phyloP scores from a whole-genome alignment of 495 filamentous ascomycete species.

The Pyronema omphalodes region DNA sequence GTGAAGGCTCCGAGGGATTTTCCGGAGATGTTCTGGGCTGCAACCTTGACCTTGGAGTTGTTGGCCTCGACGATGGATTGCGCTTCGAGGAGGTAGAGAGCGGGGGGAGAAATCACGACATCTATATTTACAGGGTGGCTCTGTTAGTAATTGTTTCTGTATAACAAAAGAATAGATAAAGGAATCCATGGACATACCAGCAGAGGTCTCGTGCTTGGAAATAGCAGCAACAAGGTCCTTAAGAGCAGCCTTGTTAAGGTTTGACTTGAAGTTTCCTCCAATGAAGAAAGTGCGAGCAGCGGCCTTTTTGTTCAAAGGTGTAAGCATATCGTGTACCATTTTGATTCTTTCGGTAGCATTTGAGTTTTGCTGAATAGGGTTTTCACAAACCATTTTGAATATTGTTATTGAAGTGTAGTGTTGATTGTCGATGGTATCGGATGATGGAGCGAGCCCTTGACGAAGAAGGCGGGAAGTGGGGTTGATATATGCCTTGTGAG shows the following conservation, averaged over 20 bases:
- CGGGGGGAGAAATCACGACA: constrained; percentile 81
- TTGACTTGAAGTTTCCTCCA: constrained; percentile 99
- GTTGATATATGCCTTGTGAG: too few species aligned
- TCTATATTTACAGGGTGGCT: constrained; percentile 42
- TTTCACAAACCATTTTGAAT: constrained; percentile 10
- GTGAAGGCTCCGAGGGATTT: constrained; percentile 95
- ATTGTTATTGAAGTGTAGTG: not conserved
- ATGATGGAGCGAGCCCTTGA: too few species aligned
- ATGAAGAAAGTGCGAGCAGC: constrained; percentile 80
- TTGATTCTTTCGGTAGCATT: constrained; percentile 30
- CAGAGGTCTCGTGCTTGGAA: not conserved
- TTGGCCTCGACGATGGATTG: constrained; percentile 44
- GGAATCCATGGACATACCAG: constrained; percentile 2
- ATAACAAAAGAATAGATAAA: constrained; percentile 10
- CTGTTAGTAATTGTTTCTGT: too few species aligned
- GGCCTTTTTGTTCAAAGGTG: constrained; percentile 23
- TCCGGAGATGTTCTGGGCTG: constrained; percentile 91
- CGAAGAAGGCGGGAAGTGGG: too few species aligned
- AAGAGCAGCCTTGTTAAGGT: constrained; percentile 67
- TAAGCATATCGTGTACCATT: constrained; percentile 17
- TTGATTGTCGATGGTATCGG: too few species aligned
- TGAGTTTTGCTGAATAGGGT: not conserved
- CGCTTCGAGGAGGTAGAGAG: constrained; percentile 76
- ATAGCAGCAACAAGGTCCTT: constrained; percentile 47
- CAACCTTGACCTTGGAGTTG: constrained; percentile 37